Evolutionary conservation across 495 filamentous ascomycete genomes (phyloP).

Genomic region (Tuber indicum): DNA sequence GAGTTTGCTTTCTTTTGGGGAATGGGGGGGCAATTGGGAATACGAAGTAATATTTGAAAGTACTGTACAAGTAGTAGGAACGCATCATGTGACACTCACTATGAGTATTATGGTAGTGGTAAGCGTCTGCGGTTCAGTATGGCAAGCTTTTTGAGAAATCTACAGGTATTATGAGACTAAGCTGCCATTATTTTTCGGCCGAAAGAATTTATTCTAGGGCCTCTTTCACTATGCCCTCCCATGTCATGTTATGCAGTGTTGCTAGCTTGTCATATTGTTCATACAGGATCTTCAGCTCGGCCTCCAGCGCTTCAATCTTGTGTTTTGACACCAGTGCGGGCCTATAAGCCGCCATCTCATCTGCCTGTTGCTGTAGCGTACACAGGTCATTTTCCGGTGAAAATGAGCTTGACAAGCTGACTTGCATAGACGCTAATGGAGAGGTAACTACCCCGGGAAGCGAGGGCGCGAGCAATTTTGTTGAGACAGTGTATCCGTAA

Average conservation of each 20-base stretch:
- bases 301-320: constrained; percentile 30
- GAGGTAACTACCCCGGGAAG: background rate
- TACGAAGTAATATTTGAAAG: background rate
- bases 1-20: background rate
- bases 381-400: constrained; percentile 26
- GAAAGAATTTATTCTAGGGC: constrained; percentile 1
- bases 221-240: constrained; percentile 27
- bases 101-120: background rate
- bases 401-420: constrained; percentile 10
- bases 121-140: background rate
- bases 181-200: background rate
- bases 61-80: background rate
- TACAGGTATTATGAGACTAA: background rate
- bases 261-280: constrained; percentile 38
- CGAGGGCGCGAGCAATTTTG: constrained; percentile 5
- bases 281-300: constrained; percentile 33
- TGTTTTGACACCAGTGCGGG: constrained; percentile 24
- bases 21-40: background rate
- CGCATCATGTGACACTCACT: background rate
- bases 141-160: background rate
- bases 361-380: constrained; percentile 20
- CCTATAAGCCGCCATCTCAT: constrained; percentile 28
- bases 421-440: background rate
- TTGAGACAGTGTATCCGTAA: constrained; percentile 14
- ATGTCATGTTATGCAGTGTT: constrained; percentile 34